Evolutionary conservation across 2,329 filamentous ascomycete genomes (phyloP), one percentile per base, ranked within the genome.

Genomic region (Colletotrichum kahawae): DNA sequence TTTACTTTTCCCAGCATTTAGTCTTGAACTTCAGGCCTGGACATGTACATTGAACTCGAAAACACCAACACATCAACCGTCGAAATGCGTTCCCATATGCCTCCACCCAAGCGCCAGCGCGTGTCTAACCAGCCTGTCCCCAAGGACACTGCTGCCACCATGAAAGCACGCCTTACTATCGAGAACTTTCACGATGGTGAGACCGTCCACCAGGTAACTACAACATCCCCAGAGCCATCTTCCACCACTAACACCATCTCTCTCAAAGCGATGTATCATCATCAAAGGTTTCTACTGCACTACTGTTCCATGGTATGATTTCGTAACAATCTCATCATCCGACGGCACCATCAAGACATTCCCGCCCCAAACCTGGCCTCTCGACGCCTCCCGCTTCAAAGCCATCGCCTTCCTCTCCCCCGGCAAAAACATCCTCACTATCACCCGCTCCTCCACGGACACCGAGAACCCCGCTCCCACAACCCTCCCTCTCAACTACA

Each of bases 401-500:
- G 62, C 69, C 38, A 56, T 76, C 4, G 74, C 54, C 24, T 48
- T 76, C 3, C 74, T 76, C 5, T 73, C 64, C 0, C 70, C 74
- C 7, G 74, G 74, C 18, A 38, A n/a, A 8, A 76, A 76, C 36
- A 60, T 31, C 7, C 27, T 73, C 5, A 24, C 59, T 16, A 73
- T 76, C 51, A 51, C 33, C 2, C 72, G 72, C 12, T 18, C 14
- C 18, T 8, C 16, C 18, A 33, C 24, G 18, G 36, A 24, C 5
- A 5, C n/a, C 36, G 14, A n/a, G 9, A 12, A 7, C 12, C 9
- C 43, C 12, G 9, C 13, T 13, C 24, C 71, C 10, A 5, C 18
- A 8, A 38, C 29, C 5, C 18, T 65, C 3, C 51, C 34, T 84
- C 38, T 82, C 18, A 77, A 78, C n/a, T 93, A 94, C 82, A 88